Evolutionary conservation across 1,284 basidiomycete genomes (phyloP).

Genomic region (Naganishia liquefaciens): DNA sequence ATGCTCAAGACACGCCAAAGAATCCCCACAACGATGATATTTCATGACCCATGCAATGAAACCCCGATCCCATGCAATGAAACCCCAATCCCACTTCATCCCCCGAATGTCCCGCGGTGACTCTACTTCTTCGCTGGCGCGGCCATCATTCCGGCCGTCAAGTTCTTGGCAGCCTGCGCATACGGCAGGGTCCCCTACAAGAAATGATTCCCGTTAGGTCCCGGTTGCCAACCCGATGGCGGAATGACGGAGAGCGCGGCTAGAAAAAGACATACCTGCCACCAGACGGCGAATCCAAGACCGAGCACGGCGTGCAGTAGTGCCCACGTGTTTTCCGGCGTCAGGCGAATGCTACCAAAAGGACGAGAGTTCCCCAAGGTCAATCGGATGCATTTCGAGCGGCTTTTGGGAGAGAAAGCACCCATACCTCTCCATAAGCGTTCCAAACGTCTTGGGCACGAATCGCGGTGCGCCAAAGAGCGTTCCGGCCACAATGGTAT

Average conservation of each 20-base stretch:
- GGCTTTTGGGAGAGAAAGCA: background rate
- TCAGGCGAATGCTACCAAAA: conserved; percentile 24
- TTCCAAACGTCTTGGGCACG: conserved; percentile 70
- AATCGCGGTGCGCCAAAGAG: conserved; percentile 74
- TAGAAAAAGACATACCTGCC: conserved; percentile 39
- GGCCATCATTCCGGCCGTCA: conserved; percentile 4
- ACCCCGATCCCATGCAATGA: background rate
- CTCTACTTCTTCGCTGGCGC: background rate
- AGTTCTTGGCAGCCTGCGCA: conserved; percentile 9
- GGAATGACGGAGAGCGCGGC: background rate
- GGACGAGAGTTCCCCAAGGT: background rate
- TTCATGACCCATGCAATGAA: background rate
- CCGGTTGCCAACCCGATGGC: background rate
- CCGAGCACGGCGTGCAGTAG: conserved; percentile 37
- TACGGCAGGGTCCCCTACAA: conserved; percentile 16
- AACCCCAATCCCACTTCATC: background rate
- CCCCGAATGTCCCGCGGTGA: background rate
- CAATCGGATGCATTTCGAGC: background rate
- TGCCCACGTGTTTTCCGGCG: conserved; percentile 39
- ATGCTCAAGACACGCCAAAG: too few species aligned
- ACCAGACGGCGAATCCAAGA: conserved; percentile 39
- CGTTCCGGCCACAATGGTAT: conserved; percentile 69
- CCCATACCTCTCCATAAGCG: conserved; percentile 59
- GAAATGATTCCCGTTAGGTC: too few species aligned
- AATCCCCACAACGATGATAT: background rate